Evolutionary conservation across 2,329 filamentous ascomycete species (phyloP).

Genomic region (Macrophomina pseudophaseolina): DNA sequence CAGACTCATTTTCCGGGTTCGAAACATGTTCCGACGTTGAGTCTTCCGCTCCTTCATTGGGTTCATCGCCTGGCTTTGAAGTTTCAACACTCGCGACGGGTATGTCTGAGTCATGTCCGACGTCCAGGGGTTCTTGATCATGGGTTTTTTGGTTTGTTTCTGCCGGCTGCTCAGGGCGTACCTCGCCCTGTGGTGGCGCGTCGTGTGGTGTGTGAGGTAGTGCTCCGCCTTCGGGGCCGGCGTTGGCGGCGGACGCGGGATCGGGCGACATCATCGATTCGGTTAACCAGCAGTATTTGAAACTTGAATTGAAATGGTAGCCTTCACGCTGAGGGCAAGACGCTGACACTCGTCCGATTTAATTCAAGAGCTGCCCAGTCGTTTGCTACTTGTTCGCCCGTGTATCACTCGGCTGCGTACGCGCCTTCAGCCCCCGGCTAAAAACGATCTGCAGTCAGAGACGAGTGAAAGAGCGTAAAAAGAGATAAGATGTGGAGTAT

Average conservation of each 20-base stretch:
- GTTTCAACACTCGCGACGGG: background rate
- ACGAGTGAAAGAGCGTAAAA: no score
- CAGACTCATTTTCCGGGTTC: background rate
- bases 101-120: background rate
- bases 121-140: background rate
- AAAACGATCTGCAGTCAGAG: no score
- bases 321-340: no score
- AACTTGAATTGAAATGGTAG: no score
- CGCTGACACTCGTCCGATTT: no score
- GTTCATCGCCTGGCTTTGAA: background rate
- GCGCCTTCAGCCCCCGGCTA: no score
- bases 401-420: no score
- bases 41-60: background rate
- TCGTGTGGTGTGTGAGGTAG: background rate
- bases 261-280: no score
- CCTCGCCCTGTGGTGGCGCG: background rate
- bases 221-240: background rate
- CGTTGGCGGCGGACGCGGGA: background rate
- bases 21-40: background rate
- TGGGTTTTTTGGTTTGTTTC: background rate
- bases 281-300: no score
- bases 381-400: no score
- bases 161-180: background rate
- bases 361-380: no score
- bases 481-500: no score